phyloP scores from a whole-genome alignment of 2,329 filamentous ascomycete genomes.

The Colletotrichum limetticola region DNA sequence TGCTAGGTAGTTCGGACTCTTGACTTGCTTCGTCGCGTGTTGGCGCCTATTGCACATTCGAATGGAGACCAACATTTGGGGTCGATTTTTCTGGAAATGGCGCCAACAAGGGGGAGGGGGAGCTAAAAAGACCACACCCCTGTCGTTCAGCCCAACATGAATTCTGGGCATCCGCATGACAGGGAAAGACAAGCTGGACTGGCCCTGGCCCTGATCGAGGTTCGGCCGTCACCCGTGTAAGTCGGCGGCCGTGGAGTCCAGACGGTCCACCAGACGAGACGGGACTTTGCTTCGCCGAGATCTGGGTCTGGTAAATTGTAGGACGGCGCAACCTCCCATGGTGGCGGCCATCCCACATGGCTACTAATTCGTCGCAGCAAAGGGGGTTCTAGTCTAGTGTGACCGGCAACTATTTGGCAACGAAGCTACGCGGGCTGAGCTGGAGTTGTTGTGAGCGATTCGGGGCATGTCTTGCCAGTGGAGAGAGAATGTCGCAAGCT shows the following conservation, averaged over 20 bases:
- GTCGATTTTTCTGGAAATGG: conserved; percentile 26
- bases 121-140: conserved; percentile 21
- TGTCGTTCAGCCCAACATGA: conserved; percentile 36
- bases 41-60: conserved; percentile 10
- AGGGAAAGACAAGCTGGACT: conserved; percentile 17
- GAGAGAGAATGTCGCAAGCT: background rate
- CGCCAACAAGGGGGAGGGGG: conserved; percentile 6
- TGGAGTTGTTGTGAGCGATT: background rate
- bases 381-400: background rate
- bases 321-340: conserved; percentile 15
- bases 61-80: conserved; percentile 24
- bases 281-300: conserved; percentile 11
- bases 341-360: background rate
- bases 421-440: conserved; percentile 1
- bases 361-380: background rate
- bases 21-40: background rate
- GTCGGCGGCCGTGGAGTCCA: conserved; percentile 11
- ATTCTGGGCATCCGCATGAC: conserved; percentile 20
- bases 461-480: background rate
- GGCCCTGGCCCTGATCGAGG: background rate
- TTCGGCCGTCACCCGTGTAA: conserved; percentile 19
- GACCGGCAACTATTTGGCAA: background rate
- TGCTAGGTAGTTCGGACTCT: conserved; percentile 17
- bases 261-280: background rate
- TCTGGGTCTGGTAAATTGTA: conserved; percentile 11